Percentiles rank a stretch among this genome's conserved stretches.
These are phyloP conservation scores for Spinacia oleracea DNA, from an alignment of 179 eudicot species.

Conservation along the genomic window DNA sequence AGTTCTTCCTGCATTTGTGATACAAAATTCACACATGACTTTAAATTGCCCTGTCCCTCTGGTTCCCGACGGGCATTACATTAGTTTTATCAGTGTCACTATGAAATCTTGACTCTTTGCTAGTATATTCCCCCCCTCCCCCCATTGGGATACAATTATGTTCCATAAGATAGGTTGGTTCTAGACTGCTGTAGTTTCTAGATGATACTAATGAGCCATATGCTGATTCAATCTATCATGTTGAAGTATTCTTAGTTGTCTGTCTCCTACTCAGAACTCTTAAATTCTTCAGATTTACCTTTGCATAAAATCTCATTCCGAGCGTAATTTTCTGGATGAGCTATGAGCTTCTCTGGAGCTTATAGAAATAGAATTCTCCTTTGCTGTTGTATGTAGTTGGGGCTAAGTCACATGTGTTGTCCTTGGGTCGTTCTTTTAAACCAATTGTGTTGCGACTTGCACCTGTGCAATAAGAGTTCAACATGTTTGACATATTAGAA, in stretches of 20 bases:
- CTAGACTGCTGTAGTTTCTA: slow-evolving; percentile 32
- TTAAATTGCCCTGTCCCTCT: too few relatives aligned
- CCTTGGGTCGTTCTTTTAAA: slow-evolving; percentile 18
- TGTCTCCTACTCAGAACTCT: slow-evolving; percentile 7
- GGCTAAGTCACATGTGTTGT: not conserved
- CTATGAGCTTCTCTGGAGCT: slow-evolving; percentile 4
- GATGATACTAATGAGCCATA: slow-evolving; percentile 26
- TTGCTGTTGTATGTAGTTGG: slow-evolving; percentile 23
- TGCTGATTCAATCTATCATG: slow-evolving; percentile 24
- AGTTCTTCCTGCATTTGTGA: too few relatives aligned
- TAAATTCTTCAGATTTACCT: not conserved
- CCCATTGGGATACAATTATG: slow-evolving; percentile 32
- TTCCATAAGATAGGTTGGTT: slow-evolving; percentile 8
- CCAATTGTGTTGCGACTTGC: slow-evolving; percentile 37
- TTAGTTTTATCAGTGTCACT: too few relatives aligned
- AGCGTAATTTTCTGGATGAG: slow-evolving; percentile 12
- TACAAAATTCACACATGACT: too few relatives aligned
- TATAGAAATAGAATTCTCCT: slow-evolving; percentile 6
- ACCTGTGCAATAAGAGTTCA: slow-evolving; percentile 27
- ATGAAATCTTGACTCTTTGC: too few relatives aligned
- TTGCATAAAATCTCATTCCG: not conserved
- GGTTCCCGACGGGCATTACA: too few relatives aligned
- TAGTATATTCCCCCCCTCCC: too few relatives aligned
- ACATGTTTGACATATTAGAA: slow-evolving; percentile 4
- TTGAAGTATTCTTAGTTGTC: not conserved